Evolutionary conservation across 805 yeast genomes (phyloP).

Genomic region (Pachysolen tannophilus): DNA sequence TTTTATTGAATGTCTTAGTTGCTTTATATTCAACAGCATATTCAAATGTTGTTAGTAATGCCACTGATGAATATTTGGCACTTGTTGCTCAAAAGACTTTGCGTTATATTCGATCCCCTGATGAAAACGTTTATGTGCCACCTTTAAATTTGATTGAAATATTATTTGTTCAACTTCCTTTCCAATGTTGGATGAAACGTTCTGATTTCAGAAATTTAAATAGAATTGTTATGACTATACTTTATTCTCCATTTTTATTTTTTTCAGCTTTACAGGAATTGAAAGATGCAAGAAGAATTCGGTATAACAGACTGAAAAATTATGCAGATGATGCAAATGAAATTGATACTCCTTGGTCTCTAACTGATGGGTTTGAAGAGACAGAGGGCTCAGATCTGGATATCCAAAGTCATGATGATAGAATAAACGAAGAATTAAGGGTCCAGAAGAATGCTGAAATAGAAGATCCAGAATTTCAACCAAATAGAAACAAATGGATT

Average conservation of each 20-base stretch:
- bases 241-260: constrained; percentile 62
- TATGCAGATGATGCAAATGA: constrained; percentile 77
- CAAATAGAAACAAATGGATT: constrained; percentile 42
- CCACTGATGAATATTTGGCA: constrained; percentile 79
- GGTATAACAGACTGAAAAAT: constrained; percentile 57
- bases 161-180: constrained; percentile 36
- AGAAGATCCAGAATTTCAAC: constrained; percentile 62
- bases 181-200: constrained; percentile 27
- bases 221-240: constrained; percentile 48
- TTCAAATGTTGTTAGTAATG: constrained; percentile 71
- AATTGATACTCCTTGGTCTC: constrained; percentile 71
- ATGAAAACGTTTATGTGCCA: constrained; percentile 75
- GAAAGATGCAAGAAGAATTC: constrained; percentile 58
- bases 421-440: constrained; percentile 30
- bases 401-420: constrained; percentile 17
- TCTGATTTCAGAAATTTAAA: constrained; percentile 31
- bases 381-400: constrained; percentile 25
- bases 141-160: constrained; percentile 75
- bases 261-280: constrained; percentile 60
- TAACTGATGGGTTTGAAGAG: constrained; percentile 64
- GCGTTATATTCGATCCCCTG: constrained; percentile 83
- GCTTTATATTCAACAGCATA: constrained; percentile 85
- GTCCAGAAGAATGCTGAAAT: constrained; percentile 56
- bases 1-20: constrained; percentile 73
- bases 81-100: constrained; percentile 78